phyloP scores from a whole-genome alignment of 345 rosid genomes.

The Limnanthes douglasii region DNA sequence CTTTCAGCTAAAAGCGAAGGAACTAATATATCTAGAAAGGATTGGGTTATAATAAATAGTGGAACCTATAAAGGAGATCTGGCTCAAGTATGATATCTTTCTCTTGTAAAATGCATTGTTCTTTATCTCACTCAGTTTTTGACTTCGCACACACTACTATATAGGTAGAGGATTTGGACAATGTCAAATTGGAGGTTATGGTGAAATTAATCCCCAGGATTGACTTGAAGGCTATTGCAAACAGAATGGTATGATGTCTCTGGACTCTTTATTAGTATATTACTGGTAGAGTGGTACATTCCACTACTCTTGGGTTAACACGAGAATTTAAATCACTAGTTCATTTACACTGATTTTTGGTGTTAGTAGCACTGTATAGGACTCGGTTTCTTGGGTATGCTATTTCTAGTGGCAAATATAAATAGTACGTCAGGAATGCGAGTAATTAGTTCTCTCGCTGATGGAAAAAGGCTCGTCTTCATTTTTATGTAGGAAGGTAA shows the following conservation, averaged over 20 bases:
- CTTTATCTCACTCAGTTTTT: background rate
- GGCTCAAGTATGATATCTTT: constrained; percentile 45
- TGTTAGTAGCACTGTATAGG: constrained; percentile 1
- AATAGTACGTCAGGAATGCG: too few relatives aligned
- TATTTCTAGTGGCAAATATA: too few relatives aligned
- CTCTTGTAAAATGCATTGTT: too few relatives aligned
- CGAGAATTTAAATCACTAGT: background rate
- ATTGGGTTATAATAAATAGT: constrained; percentile 94
- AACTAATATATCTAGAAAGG: constrained; percentile 82
- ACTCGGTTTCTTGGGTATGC: constrained; percentile 1
- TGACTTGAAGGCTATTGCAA: constrained; percentile 85
- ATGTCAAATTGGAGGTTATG: constrained; percentile 80
- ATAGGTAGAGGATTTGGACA: constrained; percentile 92
- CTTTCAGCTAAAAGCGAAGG: constrained; percentile 94
- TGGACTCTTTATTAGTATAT: background rate
- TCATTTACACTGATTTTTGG: constrained; percentile 1
- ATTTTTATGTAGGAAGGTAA: constrained; percentile 54
- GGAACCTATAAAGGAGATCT: constrained; percentile 93
- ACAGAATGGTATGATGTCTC: constrained; percentile 53
- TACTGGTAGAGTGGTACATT: too few relatives aligned
- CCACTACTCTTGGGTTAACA: too few relatives aligned
- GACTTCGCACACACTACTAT: constrained; percentile 1
- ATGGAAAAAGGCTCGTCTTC: too few relatives aligned
- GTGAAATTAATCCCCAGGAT: constrained; percentile 91
- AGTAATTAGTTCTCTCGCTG: too few relatives aligned